Conservation (phyloP, 805 yeast species). For the Pachysolen tannophilus region DNA sequence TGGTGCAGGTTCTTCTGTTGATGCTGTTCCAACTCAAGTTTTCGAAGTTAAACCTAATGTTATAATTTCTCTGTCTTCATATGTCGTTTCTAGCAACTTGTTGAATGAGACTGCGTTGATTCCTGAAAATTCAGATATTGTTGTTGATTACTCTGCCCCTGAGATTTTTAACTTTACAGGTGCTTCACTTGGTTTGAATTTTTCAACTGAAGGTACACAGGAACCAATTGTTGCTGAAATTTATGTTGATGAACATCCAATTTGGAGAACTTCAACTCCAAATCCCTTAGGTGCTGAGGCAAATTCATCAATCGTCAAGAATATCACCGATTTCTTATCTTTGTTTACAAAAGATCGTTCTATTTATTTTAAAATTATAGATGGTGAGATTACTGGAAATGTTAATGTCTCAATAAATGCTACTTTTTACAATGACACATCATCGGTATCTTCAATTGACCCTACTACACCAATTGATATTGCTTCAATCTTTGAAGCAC, state of each 20-base stretch:
- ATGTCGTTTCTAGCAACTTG: constrained; percentile 1
- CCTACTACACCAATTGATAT: constrained; percentile 7
- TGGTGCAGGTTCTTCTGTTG: constrained; percentile 6
- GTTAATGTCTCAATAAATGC: constrained; percentile 16
- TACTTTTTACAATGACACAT: constrained; percentile 16
- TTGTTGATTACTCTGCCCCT: constrained; percentile 9
- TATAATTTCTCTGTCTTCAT: constrained; percentile 9
- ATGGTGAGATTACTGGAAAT: constrained; percentile 13
- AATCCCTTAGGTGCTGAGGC: constrained; percentile 14
- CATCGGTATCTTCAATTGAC: constrained; percentile 6
- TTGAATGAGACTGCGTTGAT: constrained; percentile 9
- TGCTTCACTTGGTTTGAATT: constrained; percentile 20
- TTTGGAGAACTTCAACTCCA: constrained; percentile 24
- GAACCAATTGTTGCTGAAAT: constrained; percentile 18
- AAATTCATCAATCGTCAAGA: constrained; percentile 17
- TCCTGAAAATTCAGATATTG: not conserved
- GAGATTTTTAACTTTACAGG: constrained; percentile 18
- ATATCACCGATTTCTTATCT: constrained; percentile 19
- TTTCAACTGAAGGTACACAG: constrained; percentile 16
- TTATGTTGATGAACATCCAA: constrained; percentile 17
- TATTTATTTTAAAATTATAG: constrained; percentile 16
- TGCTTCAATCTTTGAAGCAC: constrained; percentile 13
- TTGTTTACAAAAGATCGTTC: constrained; percentile 13
- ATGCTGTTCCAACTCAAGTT: constrained; percentile 9
- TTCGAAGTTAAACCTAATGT: constrained; percentile 12